Evolutionary conservation across 1,139 yeast genomes (phyloP), one percentile per base, ranked within the genome.

Genomic region (Geotrichum phurueaensis): DNA sequence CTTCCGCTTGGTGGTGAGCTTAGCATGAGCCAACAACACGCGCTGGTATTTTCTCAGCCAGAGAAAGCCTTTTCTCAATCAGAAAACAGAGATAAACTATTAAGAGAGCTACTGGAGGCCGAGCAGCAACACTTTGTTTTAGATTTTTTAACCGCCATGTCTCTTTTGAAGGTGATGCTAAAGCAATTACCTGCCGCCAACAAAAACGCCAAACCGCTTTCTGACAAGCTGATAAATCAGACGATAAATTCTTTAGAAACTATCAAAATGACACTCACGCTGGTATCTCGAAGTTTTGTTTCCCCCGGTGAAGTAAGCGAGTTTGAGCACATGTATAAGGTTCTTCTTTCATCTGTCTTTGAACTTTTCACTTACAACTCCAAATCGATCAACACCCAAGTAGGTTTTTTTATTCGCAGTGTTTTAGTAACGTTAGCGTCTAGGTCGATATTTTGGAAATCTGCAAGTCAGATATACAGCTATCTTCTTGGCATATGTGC

Each of bases 341-440:
- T 27, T 13, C 56, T 59, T 10, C 31, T 59, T 3, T 27, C 36
- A 15, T 33, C 36, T 31, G 23, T 55, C 22, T 15, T 55, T n/a
- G 45, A 39, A 5, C 39, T 59, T 20, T 59, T 49, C 36, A 12
- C 53, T 9, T 48, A 55, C 39, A 31, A 31, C 25, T 59, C 59
- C 18, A 54, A 51, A 31, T 31, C 58, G 0, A 45, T 59, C 36
- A 59, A 59, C 13, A 59, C 61, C 6, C 61, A 54, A 22, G 33
- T 59, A 1, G 61, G 61, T 2, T 45, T 59, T 36, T 52, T 59
- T 22, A 52, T 59, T 27, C 55, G 56, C 25, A 54, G 50, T 55
- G 15, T 59, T 29, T 43, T 58, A 5, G 51, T 58, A 27, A 54
- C 53, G 2, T 51, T 53, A 5, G 10, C 55, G n/a, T 55, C 61